These are phyloP conservation scores for Dactylellina leptospora DNA, from an alignment of 2,329 filamentous ascomycete species.

Conservation along the genomic window DNA sequence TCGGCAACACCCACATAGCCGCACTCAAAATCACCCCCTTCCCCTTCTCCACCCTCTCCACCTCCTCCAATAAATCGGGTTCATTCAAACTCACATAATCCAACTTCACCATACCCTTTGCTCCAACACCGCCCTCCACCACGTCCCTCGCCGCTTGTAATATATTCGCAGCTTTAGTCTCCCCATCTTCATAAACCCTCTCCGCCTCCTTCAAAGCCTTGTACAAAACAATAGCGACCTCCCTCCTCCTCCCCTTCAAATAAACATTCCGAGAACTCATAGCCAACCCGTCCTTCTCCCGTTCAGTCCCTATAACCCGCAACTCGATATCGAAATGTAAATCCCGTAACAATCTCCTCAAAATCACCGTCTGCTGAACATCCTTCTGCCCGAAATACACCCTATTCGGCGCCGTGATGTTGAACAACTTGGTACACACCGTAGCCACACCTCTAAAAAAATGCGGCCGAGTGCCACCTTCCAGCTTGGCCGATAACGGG, in stretches of 20 bases:
- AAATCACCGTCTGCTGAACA: constrained; percentile 91
- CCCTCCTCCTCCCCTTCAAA: constrained; percentile 77
- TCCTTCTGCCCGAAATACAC: constrained; percentile 98
- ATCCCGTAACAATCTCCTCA: constrained; percentile 85
- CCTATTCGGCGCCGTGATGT: constrained; percentile 77
- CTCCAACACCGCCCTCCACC: constrained; percentile 66
- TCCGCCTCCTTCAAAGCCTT: constrained; percentile 76
- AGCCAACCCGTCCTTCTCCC: constrained; percentile 83
- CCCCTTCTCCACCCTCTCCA: constrained; percentile 73
- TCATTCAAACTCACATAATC: constrained; percentile 94
- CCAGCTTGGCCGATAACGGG: constrained; percentile 79
- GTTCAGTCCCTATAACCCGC: constrained; percentile 75
- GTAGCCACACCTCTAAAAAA: constrained; percentile 98
- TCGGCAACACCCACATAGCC: constrained; percentile 85
- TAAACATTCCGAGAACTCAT: constrained; percentile 95
- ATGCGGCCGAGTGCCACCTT: constrained; percentile 85
- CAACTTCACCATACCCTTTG: constrained; percentile 78
- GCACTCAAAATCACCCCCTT: constrained; percentile 80
- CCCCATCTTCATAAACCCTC: constrained; percentile 68
- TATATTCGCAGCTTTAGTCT: constrained; percentile 63
- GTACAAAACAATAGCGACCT: constrained; percentile 75
- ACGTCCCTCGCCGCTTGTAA: constrained; percentile 74
- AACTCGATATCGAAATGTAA: constrained; percentile 82
- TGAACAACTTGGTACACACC: constrained; percentile 93
- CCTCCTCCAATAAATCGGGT: constrained; percentile 80